A percentile compares a stretch with the other conserved stretches of the same genome.
These are phyloP conservation scores for Adansonia madagascariensis DNA, from an alignment of 441 rosid genomes.

Conservation along the genomic window DNA sequence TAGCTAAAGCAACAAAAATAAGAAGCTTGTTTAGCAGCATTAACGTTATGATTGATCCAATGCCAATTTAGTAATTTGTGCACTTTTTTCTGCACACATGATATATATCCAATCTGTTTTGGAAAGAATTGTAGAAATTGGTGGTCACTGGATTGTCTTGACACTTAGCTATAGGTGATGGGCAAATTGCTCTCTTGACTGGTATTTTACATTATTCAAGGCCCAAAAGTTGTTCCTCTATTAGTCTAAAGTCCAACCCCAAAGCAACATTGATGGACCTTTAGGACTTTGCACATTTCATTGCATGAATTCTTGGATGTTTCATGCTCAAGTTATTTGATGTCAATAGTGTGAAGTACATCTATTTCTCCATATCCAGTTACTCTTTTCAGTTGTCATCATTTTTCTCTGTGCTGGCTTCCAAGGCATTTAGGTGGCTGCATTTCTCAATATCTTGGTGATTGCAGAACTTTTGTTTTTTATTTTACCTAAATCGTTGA, in stretches of 20 bases:
- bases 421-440: neutral
- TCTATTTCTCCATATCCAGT: neutral
- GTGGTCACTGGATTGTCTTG: neutral
- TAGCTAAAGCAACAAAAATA: neutral
- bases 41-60: too few relatives aligned
- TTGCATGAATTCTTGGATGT: neutral
- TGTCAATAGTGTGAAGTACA: neutral
- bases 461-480: constrained; percentile 3
- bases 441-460: constrained; percentile 1
- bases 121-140: neutral
- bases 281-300: constrained; percentile 1
- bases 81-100: neutral
- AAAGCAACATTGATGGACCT: neutral
- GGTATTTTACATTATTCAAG: neutral
- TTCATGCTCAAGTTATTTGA: constrained; percentile 7
- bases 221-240: constrained; percentile 3
- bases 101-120: neutral
- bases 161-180: neutral
- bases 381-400: neutral
- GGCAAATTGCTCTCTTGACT: neutral
- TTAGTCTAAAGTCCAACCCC: neutral
- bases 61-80: constrained; percentile 2
- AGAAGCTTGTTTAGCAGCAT: neutral
- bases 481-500: neutral
- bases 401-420: constrained; percentile 5